phyloP scores from a whole-genome alignment of 306 rosid species.

The Quercus bicolor region DNA sequence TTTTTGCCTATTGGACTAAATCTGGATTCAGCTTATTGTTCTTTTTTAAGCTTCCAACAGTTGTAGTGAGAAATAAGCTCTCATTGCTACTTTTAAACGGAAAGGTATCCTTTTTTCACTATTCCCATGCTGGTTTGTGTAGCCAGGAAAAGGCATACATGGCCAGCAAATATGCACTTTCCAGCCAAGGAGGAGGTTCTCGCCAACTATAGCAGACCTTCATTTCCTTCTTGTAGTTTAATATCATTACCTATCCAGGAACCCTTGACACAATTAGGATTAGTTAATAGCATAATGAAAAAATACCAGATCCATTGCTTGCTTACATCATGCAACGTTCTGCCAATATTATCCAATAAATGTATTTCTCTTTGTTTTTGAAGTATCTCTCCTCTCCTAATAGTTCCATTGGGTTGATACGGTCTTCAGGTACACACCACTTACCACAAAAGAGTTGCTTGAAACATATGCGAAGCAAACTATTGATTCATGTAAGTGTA shows the following conservation, averaged over 20 bases:
- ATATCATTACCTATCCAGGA: background rate
- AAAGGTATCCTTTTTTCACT: no score
- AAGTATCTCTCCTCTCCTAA: background rate
- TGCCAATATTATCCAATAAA: background rate
- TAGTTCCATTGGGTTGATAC: constrained; percentile 22
- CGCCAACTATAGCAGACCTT: background rate
- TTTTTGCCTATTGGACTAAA: background rate
- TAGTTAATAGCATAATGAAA: background rate
- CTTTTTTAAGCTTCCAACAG: background rate
- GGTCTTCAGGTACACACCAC: constrained; percentile 77
- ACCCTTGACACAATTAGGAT: background rate
- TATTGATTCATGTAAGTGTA: constrained; percentile 84
- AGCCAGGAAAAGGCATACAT: no score
- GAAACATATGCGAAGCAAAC: constrained; percentile 69
- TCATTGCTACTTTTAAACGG: no score
- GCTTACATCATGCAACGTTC: background rate
- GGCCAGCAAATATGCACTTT: no score
- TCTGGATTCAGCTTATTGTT: background rate
- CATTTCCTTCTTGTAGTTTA: background rate
- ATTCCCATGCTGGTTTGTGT: no score
- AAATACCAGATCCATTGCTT: background rate
- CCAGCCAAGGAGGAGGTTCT: no score
- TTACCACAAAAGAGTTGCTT: constrained; percentile 69
- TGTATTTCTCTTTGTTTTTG: background rate
- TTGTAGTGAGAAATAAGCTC: background rate